These are phyloP conservation scores for Xylariomycetidae sp. DNA, from an alignment of 2,329 filamentous ascomycete species.

Conservation along the genomic window DNA sequence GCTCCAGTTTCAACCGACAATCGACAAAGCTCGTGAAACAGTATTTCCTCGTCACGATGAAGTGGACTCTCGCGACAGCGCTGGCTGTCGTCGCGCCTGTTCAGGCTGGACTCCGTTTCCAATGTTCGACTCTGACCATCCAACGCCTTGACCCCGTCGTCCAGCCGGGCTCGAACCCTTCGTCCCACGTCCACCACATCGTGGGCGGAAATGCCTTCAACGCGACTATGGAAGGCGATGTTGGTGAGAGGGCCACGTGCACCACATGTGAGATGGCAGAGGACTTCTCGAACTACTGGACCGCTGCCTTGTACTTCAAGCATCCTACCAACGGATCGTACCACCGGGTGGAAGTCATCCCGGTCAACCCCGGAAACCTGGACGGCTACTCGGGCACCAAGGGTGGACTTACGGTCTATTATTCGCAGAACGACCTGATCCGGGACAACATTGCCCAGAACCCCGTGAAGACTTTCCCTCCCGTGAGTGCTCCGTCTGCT, in stretches of 20 bases:
- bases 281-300: conserved; percentile 26
- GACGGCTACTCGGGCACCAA: conserved; percentile 15
- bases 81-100: conserved; percentile 9
- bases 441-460: conserved; percentile 17
- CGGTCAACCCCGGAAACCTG: conserved; percentile 19
- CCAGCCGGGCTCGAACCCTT: conserved; percentile 10
- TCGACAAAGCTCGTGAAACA: no score
- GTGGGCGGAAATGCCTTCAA: conserved; percentile 11
- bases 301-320: conserved; percentile 29
- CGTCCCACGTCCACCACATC: conserved; percentile 15
- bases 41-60: no score
- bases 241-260: conserved; percentile 30
- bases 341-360: conserved; percentile 19
- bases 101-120: conserved; percentile 14
- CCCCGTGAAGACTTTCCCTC: conserved; percentile 37
- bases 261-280: conserved; percentile 19
- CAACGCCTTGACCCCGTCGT: conserved; percentile 15
- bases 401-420: conserved; percentile 24
- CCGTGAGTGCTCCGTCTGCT: no score
- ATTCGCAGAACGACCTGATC: conserved; percentile 19
- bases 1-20: no score
- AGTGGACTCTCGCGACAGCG: conserved; percentile 4
- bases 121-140: conserved; percentile 11
- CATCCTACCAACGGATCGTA: conserved; percentile 23
- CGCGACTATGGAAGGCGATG: conserved; percentile 8